Percentiles rank a stretch among this genome's conserved stretches.
These are phyloP conservation scores for Hortaea werneckii DNA, from an alignment of 2,329 filamentous ascomycete genomes.

Conservation along the genomic window DNA sequence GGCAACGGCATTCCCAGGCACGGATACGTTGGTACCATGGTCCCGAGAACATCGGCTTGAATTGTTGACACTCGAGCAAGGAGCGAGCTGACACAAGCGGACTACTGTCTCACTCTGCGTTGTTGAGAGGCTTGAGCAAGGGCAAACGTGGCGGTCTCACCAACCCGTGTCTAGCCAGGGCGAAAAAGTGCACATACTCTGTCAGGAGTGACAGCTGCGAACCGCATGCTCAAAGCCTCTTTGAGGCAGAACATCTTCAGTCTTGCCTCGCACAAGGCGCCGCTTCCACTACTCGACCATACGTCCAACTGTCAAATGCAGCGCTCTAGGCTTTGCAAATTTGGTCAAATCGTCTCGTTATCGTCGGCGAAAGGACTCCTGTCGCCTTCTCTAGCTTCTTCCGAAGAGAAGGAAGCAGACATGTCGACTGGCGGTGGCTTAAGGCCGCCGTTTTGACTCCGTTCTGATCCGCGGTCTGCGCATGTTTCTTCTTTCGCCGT, in stretches of 20 bases:
- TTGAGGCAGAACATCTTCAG: too few relatives aligned
- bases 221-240: too few relatives aligned
- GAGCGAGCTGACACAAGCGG: not conserved
- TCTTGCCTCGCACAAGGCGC: too few relatives aligned
- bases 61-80: not conserved
- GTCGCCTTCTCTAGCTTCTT: slow-evolving; percentile 4
- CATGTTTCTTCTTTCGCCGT: slow-evolving; percentile 33
- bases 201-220: too few relatives aligned
- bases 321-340: too few relatives aligned
- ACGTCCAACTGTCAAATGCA: not conserved
- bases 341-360: slow-evolving; percentile 5
- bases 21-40: too few relatives aligned
- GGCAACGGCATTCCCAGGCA: too few relatives aligned
- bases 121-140: not conserved
- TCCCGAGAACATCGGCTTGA: too few relatives aligned
- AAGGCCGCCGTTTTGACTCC: not conserved
- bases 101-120: not conserved
- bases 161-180: too few relatives aligned
- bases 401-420: slow-evolving; percentile 5
- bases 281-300: too few relatives aligned
- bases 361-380: slow-evolving; percentile 10
- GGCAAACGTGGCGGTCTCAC: not conserved
- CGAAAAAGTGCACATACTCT: too few relatives aligned
- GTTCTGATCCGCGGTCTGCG: not conserved
- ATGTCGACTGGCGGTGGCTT: slow-evolving; percentile 4